phyloP scores from a whole-genome alignment of 768 basidiomycete genomes.

The Suillus plorans region DNA sequence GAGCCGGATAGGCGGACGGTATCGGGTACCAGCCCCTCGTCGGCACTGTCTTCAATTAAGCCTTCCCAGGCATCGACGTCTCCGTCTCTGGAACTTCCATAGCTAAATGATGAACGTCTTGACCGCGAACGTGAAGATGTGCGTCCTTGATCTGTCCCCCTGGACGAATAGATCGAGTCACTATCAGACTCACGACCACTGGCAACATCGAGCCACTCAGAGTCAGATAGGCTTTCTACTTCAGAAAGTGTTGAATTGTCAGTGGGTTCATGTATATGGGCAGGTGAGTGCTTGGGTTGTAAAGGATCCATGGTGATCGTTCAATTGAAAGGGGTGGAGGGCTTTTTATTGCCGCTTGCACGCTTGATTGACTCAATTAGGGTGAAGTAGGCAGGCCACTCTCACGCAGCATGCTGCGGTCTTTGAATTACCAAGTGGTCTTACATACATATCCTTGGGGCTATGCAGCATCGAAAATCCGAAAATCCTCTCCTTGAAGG shows the following conservation, averaged over 20 bases:
- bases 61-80: conserved; percentile 82
- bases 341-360: conserved; percentile 22
- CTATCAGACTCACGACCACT: conserved; percentile 65
- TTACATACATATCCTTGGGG: neutral
- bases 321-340: conserved; percentile 29
- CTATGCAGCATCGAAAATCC: neutral
- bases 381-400: conserved; percentile 9
- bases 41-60: conserved; percentile 61
- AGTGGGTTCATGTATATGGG: conserved; percentile 33
- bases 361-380: conserved; percentile 11
- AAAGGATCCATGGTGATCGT: conserved; percentile 16
- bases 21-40: conserved; percentile 38
- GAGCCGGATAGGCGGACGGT: conserved; percentile 20
- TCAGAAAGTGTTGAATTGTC: conserved; percentile 54
- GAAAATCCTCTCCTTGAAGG: neutral
- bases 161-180: conserved; percentile 59
- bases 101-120: conserved; percentile 68
- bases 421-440: neutral
- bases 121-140: conserved; percentile 53
- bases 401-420: conserved; percentile 9
- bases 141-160: conserved; percentile 63
- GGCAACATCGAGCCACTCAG: conserved; percentile 81
- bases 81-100: conserved; percentile 64
- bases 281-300: conserved; percentile 20
- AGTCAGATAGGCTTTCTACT: conserved; percentile 68